A percentile compares a stretch with the other conserved stretches of the same genome.
Evolutionary conservation across 345 rosid genomes (phyloP).

Genomic region (Syzygium jambos): DNA sequence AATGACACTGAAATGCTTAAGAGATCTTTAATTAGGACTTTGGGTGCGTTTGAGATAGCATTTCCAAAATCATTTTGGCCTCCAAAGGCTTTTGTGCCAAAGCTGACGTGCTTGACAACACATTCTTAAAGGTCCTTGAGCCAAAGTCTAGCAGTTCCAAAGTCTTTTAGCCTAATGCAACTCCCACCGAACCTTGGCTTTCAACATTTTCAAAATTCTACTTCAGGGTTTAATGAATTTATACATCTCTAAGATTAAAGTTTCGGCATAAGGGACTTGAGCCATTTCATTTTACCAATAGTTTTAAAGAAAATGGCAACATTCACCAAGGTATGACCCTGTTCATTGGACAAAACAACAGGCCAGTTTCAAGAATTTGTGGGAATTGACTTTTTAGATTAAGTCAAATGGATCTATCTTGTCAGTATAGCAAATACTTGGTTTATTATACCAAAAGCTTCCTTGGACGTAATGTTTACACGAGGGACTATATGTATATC

Average conservation of each 20-base stretch:
- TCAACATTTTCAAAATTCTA: background rate
- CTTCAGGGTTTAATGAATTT: background rate
- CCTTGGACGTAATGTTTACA: background rate
- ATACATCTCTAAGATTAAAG: background rate
- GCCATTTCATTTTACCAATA: background rate
- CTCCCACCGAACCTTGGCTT: background rate
- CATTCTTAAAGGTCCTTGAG: background rate
- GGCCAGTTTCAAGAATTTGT: background rate
- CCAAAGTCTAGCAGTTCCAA: background rate
- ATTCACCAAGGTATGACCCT: background rate
- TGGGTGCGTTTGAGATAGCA: background rate
- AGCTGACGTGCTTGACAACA: background rate
- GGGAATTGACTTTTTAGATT: background rate
- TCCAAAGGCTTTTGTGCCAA: background rate
- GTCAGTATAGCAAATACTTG: background rate
- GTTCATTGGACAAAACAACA: background rate
- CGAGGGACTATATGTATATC: background rate
- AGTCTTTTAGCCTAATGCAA: background rate
- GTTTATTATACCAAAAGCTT: background rate
- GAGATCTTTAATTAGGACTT: background rate
- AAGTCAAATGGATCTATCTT: background rate
- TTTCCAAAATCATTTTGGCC: background rate
- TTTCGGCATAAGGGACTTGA: background rate
- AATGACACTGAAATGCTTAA: background rate
- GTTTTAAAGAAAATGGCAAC: background rate